These are phyloP conservation scores for Austroboletus festivus DNA, from an alignment of 768 basidiomycete genomes.

Conservation along the genomic window DNA sequence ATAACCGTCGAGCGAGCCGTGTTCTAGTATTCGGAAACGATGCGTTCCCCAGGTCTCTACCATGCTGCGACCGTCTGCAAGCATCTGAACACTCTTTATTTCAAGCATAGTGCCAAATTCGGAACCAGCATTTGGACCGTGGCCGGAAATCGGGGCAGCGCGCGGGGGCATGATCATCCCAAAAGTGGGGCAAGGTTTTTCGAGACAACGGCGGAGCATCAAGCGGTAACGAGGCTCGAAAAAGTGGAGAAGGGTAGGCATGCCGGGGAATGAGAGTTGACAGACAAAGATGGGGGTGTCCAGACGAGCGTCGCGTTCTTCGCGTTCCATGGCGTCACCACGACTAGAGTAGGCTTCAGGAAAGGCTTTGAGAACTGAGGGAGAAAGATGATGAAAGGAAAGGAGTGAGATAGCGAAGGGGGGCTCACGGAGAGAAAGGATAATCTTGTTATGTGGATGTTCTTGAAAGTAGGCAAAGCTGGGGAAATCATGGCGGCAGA, in stretches of 20 bases:
- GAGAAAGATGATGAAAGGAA: slow-evolving; percentile 9
- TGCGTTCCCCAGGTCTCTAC: slow-evolving; percentile 68
- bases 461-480: slow-evolving; percentile 76
- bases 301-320: slow-evolving; percentile 74
- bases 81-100: slow-evolving; percentile 81
- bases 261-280: slow-evolving; percentile 86
- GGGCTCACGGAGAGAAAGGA: slow-evolving; percentile 63
- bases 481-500: slow-evolving; percentile 81
- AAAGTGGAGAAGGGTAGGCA: slow-evolving; percentile 87
- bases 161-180: slow-evolving; percentile 86
- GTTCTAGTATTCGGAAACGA: slow-evolving; percentile 85
- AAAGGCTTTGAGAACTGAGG: slow-evolving; percentile 65
- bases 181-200: slow-evolving; percentile 71
- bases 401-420: background rate
- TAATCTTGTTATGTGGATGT: slow-evolving; percentile 67
- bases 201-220: slow-evolving; percentile 95
- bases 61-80: slow-evolving; percentile 86
- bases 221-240: slow-evolving; percentile 94
- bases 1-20: slow-evolving; percentile 85
- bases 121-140: slow-evolving; percentile 18
- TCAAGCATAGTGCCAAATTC: slow-evolving; percentile 93
- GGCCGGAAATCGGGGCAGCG: slow-evolving; percentile 27
- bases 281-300: slow-evolving; percentile 91
- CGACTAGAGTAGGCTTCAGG: slow-evolving; percentile 65
- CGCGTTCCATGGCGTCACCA: slow-evolving; percentile 59